Base-by-base conservation (phyloP, 73 alveolate genomes). In the Paramecium caudatum region DNA sequence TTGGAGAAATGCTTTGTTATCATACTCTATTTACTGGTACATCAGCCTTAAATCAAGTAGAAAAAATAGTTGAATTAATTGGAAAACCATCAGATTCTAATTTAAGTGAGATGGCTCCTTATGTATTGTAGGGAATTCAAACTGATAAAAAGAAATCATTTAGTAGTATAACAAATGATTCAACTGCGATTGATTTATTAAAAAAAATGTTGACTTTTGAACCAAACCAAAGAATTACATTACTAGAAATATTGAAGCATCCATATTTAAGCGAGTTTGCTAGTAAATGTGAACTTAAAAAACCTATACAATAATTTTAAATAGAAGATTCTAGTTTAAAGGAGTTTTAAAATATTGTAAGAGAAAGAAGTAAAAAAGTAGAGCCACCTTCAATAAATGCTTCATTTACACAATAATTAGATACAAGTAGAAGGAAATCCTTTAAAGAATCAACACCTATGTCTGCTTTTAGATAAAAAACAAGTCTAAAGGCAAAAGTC, bases 1-100 rank as follows among this genome's bases (percentile, higher is more conserved):
- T 74, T 37, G 88, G 88, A 74, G 62, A 74, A n/a, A 74, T 74
- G 88, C 47, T 74, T n/a, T 74, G 88, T 74, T 32, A 45, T 27
- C 62, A 36, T 16, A 37, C 43, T 41, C 32, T 74, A 74, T 74
- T 74, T 74, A 41, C 32, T n/a, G 88, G 88, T 27, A 74, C 17
- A 21, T 74, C 88, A 15, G 21, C 88, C 5, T 21, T 74, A n/a
- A 74, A 23, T 39, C 4, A 74, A 39, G 15, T 74, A 4, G 88
- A 74, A 45, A 74, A 43, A 25, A 74, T 74, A 74, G 88, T 74
- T 39, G 88, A 74, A 10, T 41, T 74, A 9, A 74, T 74, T 41
- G 88, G 88, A 21, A 74, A 74, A 43, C 88, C 88, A 8, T 23
- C 3, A 10, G 62, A 37, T 27, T 34, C 69, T 4, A 39, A 74